A percentile compares a stretch with the other conserved stretches of the same genome.
Conservation (phyloP, 2,329 filamentous ascomycete genomes). For the Didymella glomerata region DNA sequence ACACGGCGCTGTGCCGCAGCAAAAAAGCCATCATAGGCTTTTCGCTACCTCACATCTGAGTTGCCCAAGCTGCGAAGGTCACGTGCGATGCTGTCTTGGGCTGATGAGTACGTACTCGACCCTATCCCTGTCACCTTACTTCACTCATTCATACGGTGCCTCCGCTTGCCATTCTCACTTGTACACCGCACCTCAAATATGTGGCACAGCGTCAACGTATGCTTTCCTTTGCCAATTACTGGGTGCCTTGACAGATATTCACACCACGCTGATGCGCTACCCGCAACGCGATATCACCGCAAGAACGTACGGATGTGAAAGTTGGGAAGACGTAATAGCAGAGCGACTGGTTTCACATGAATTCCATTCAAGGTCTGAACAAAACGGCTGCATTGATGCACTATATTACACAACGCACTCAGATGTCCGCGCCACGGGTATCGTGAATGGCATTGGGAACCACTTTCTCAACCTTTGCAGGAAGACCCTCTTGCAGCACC, state of each 20-base stretch:
- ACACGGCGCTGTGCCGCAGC: background rate
- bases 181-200: no score
- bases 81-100: background rate
- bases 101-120: background rate
- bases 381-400: background rate
- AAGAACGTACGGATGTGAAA: background rate
- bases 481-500: slow-evolving; percentile 14
- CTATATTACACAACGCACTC: background rate
- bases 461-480: slow-evolving; percentile 11
- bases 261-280: no score
- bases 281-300: no score
- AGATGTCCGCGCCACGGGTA: background rate
- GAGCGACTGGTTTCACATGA: background rate
- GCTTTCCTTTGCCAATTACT: background rate
- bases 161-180: no score
- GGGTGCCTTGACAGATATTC: no score
- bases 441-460: slow-evolving; percentile 2
- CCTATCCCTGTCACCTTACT: background rate
- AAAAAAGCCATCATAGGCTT: background rate
- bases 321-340: background rate
- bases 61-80: background rate
- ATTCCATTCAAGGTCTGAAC: background rate
- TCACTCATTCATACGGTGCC: background rate
- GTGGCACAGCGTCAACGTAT: background rate
- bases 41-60: background rate